These are phyloP conservation scores for Aspergillaceae sp. DNA, from an alignment of 2,329 filamentous ascomycete genomes.

Conservation along the genomic window DNA sequence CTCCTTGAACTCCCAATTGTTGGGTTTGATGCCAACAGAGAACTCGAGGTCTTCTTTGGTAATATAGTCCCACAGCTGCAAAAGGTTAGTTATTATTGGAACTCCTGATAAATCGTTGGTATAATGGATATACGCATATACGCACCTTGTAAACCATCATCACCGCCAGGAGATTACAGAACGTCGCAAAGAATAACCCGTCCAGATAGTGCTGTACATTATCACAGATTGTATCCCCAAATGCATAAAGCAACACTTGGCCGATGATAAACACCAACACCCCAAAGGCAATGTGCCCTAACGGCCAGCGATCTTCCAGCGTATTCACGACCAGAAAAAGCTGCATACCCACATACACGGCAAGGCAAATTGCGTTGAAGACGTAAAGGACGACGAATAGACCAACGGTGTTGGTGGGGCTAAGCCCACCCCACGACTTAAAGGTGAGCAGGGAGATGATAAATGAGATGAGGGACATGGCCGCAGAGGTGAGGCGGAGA, in stretches of 20 bases:
- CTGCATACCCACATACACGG: constrained; percentile 81
- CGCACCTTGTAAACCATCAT: constrained; percentile 99
- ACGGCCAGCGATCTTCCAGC: constrained; percentile 87
- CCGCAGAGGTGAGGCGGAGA: constrained; percentile 65
- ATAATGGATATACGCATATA: not conserved
- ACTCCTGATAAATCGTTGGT: no score
- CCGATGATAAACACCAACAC: constrained; percentile 85
- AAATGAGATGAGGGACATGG: constrained; percentile 79
- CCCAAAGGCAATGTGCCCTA: constrained; percentile 85
- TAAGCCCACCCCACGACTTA: constrained; percentile 78
- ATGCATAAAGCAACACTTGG: constrained; percentile 85
- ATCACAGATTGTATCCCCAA: constrained; percentile 76
- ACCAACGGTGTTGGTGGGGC: constrained; percentile 76
- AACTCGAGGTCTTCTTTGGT: constrained; percentile 98
- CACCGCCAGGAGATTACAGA: constrained; percentile 85
- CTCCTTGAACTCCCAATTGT: constrained; percentile 98
- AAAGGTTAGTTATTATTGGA: no score
- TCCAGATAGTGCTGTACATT: constrained; percentile 86
- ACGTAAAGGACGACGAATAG: constrained; percentile 89
- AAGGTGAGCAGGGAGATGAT: constrained; percentile 86
- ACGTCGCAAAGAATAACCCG: constrained; percentile 85
- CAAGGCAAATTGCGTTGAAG: constrained; percentile 76
- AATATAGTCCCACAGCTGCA: constrained; percentile 96
- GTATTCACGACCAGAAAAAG: constrained; percentile 81
- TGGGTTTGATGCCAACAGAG: constrained; percentile 86